Percentiles rank a stretch among this genome's conserved stretches.
Conservation (phyloP, 805 yeast species). For the Blastobotrys terrestris region DNA sequence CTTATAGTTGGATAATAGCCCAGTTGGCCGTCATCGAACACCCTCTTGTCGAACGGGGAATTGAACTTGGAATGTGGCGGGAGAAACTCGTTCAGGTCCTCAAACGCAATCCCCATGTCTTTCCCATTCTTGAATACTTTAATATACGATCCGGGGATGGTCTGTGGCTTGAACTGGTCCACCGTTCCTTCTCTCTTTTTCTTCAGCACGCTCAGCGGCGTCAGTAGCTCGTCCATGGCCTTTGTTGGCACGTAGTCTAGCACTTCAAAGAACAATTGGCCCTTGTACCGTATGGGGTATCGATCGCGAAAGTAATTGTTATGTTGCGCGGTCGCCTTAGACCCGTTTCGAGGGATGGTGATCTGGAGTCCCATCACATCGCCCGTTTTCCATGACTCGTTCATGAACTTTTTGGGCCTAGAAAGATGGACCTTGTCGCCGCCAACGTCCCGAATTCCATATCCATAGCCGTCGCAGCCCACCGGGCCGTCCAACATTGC, state of each 20-base stretch:
- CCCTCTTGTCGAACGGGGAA: conserved; percentile 7
- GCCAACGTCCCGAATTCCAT: conserved; percentile 74
- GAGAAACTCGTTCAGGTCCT: conserved; percentile 62
- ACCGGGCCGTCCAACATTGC: conserved; percentile 91
- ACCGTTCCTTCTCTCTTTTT: conserved; percentile 10
- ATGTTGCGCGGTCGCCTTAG: conserved; percentile 4
- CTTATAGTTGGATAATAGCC: conserved; percentile 93
- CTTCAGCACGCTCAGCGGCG: conserved; percentile 21
- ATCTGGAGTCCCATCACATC: conserved; percentile 79
- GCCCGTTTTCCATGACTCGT: conserved; percentile 57
- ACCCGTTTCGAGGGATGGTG: conserved; percentile 48
- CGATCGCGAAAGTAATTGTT: conserved; percentile 54
- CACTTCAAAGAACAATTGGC: conserved; percentile 73
- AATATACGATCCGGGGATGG: conserved; percentile 44
- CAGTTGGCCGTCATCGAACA: conserved; percentile 67
- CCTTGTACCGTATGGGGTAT: conserved; percentile 78
- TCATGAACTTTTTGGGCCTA: conserved; percentile 53
- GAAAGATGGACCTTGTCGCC: conserved; percentile 75
- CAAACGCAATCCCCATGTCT: conserved; percentile 57
- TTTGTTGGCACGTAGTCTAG: conserved; percentile 69
- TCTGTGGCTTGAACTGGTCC: conserved; percentile 17
- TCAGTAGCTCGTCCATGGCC: conserved; percentile 65
- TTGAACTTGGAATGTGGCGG: conserved; percentile 63
- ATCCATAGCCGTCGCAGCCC: conserved; percentile 91
- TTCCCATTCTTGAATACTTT: conserved; percentile 74